These are phyloP conservation scores for Rhizomucor miehei DNA, from an alignment of 371 early-diverging fungal genomes.

Conservation along the genomic window DNA sequence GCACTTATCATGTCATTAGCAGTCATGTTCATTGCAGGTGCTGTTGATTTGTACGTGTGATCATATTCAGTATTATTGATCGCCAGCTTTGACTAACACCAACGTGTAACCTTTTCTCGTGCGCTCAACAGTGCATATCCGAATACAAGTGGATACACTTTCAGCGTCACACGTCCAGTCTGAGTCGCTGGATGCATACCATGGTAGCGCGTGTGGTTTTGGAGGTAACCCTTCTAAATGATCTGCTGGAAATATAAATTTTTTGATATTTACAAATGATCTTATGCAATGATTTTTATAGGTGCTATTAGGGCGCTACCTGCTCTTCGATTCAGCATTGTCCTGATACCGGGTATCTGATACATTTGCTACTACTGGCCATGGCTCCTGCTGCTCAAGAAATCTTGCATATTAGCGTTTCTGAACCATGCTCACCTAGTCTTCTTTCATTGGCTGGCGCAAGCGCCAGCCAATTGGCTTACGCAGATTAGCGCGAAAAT, in stretches of 20 bases:
- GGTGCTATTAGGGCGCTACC: conserved; percentile 5
- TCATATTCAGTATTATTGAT: too few species aligned
- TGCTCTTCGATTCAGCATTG: conserved; percentile 4
- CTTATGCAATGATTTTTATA: not conserved
- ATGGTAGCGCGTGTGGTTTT: conserved; percentile 26
- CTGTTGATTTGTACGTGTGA: conserved; percentile 21
- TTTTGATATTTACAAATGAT: too few species aligned
- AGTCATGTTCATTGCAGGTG: conserved; percentile 18
- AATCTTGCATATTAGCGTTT: not conserved
- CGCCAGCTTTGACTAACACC: too few species aligned
- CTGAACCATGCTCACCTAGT: not conserved
- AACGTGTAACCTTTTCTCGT: too few species aligned
- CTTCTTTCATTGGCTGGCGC: too few species aligned
- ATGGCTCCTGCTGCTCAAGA: conserved; percentile 15
- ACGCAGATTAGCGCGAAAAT: not conserved
- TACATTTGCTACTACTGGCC: conserved; percentile 12
- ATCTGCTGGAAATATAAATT: too few species aligned
- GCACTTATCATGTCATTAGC: conserved; percentile 14
- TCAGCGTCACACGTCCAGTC: conserved; percentile 6
- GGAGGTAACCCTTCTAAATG: too few species aligned
- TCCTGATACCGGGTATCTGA: conserved; percentile 9
- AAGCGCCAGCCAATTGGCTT: not conserved
- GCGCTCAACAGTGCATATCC: not conserved
- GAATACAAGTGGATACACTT: conserved; percentile 30
- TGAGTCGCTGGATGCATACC: conserved; percentile 25